Evolutionary conservation across 2,329 filamentous ascomycete genomes (phyloP).

Genomic region (Chaetoscypha palmicola): DNA sequence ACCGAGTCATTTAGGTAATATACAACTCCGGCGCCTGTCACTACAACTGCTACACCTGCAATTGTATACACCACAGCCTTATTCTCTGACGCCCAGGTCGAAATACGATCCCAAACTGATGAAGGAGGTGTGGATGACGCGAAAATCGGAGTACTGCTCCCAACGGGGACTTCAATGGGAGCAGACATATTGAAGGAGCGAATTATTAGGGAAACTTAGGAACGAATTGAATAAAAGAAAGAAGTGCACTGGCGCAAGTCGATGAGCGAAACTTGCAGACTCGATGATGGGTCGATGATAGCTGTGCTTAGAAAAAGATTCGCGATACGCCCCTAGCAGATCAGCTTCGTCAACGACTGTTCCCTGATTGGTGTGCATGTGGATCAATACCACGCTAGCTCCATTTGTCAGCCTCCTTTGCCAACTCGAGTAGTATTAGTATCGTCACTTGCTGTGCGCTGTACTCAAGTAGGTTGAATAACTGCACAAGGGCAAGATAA

Average conservation of each 20-base stretch:
- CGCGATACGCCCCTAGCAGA: conserved; percentile 6
- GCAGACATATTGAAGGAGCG: conserved; percentile 26
- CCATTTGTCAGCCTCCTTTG: not conserved
- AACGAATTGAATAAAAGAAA: conserved; percentile 15
- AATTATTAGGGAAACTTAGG: conserved; percentile 21
- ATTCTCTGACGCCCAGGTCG: conserved; percentile 89
- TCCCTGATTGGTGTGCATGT: conserved; percentile 1
- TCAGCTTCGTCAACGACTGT: conserved; percentile 1
- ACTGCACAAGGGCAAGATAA: not conserved
- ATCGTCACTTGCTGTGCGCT: too few relatives aligned
- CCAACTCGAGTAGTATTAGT: not conserved
- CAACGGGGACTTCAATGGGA: conserved; percentile 22
- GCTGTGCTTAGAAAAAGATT: conserved; percentile 15
- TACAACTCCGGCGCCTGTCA: conserved; percentile 83
- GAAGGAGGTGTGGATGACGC: conserved; percentile 29
- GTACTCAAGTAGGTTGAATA: too few relatives aligned
- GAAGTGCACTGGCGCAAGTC: conserved; percentile 14
- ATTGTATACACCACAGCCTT: conserved; percentile 95
- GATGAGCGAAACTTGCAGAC: conserved; percentile 15
- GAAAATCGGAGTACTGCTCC: conserved; percentile 27
- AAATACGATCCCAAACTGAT: conserved; percentile 71
- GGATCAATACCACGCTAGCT: not conserved
- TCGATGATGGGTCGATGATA: conserved; percentile 13
- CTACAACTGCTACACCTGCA: conserved; percentile 85
- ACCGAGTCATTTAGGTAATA: conserved; percentile 74